phyloP scores from a whole-genome alignment of 75 land plant genomes.

The Sequoiadendron giganteum region DNA sequence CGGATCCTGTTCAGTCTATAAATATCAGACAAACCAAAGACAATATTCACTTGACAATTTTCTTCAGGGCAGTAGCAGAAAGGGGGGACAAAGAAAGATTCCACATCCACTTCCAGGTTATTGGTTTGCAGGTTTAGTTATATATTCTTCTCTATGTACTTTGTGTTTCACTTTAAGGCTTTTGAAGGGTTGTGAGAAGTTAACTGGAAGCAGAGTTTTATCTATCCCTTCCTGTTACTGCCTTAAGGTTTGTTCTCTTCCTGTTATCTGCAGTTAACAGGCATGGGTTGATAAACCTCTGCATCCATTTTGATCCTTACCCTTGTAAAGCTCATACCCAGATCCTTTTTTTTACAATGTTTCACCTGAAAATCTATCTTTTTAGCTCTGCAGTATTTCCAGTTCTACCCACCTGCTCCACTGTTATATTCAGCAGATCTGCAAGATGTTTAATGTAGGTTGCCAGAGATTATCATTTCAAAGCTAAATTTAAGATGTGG shows the following conservation, averaged over 20 bases:
- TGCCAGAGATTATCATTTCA: neutral
- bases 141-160: neutral
- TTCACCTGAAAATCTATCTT: too few species aligned
- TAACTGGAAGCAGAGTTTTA: conserved; percentile 10
- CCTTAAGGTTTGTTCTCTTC: neutral
- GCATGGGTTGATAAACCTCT: conserved; percentile 13
- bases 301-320: neutral
- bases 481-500: neutral
- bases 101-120: neutral
- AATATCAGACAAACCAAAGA: neutral
- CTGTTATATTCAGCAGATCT: neutral
- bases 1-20: neutral
- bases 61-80: neutral
- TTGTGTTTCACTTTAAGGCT: neutral
- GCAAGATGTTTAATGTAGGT: neutral
- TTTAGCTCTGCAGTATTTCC: neutral
- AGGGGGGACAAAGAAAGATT: neutral
- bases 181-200: neutral
- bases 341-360: neutral
- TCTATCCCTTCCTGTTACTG: conserved; percentile 8
- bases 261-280: neutral
- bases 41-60: neutral
- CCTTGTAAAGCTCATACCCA: neutral
- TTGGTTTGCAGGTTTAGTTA: neutral
- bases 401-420: neutral